Conservation (phyloP, 2,329 filamentous ascomycete genomes). For the Aureobasidium melanogenum region DNA sequence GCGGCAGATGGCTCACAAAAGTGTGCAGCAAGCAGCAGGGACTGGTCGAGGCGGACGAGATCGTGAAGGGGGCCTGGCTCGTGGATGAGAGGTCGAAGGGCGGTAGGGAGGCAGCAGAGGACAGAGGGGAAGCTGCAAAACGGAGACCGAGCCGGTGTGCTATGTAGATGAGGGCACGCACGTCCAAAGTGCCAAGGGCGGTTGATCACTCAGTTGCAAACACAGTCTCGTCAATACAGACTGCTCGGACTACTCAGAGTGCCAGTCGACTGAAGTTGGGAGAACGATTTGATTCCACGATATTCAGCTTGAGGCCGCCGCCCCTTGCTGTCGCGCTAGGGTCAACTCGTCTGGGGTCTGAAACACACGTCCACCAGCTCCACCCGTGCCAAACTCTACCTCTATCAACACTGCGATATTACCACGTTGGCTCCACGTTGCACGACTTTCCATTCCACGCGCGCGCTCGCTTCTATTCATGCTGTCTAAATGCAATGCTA, state of each 20-base stretch:
- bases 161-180: background rate
- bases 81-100: background rate
- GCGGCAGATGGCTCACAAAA: background rate
- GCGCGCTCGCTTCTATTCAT: background rate
- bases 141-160: constrained; percentile 3
- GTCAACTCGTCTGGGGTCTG: background rate
- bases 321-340: background rate
- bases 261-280: background rate
- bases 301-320: background rate
- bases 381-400: background rate
- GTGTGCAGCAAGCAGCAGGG: background rate
- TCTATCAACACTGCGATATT: background rate
- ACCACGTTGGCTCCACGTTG: background rate
- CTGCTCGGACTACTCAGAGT: background rate
- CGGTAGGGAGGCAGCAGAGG: background rate
- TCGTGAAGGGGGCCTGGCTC: background rate
- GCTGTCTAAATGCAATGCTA: background rate
- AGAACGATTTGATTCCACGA: background rate
- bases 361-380: background rate
- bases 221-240: background rate
- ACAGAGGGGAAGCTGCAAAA: background rate
- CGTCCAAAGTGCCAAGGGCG: background rate
- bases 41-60: background rate
- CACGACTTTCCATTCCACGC: background rate
- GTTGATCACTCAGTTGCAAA: background rate